These are phyloP conservation scores for Gynochthodes officinalis DNA, from an alignment of 257 asterid genomes.

Conservation along the genomic window DNA sequence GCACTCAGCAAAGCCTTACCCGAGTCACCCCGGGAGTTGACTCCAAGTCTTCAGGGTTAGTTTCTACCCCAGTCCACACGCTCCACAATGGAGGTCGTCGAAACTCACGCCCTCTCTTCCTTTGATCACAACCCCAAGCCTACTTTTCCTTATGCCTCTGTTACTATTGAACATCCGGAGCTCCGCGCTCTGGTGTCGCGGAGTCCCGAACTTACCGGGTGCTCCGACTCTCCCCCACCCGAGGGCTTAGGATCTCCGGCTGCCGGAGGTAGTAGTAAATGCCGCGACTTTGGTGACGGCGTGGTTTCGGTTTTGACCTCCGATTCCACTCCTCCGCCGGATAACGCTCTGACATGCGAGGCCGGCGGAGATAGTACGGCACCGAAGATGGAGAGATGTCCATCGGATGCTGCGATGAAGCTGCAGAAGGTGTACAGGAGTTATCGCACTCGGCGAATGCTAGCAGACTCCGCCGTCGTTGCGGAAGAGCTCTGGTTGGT, in stretches of 20 bases:
- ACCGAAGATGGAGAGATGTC: slow-evolving; percentile 21
- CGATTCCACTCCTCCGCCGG: slow-evolving; percentile 8
- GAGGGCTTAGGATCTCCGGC: slow-evolving; percentile 16
- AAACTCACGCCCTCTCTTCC: slow-evolving; percentile 41
- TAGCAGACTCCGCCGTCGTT: slow-evolving; percentile 95
- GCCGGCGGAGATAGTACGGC: slow-evolving; percentile 25
- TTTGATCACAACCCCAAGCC: slow-evolving; percentile 37
- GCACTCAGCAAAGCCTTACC: background rate
- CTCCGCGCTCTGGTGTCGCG: slow-evolving; percentile 12
- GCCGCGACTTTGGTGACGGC: background rate
- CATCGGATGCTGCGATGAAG: slow-evolving; percentile 63
- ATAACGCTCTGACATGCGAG: slow-evolving; percentile 6
- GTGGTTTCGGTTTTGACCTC: background rate
- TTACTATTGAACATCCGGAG: slow-evolving; percentile 24
- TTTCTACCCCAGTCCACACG: background rate
- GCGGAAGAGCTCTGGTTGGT: slow-evolving; percentile 84
- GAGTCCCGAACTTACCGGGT: slow-evolving; percentile 13
- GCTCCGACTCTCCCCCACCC: slow-evolving; percentile 13
- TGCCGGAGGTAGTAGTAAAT: slow-evolving; percentile 9
- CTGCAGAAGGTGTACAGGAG: slow-evolving; percentile 88
- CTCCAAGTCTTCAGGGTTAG: slow-evolving; percentile 8
- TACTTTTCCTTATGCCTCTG: slow-evolving; percentile 16
- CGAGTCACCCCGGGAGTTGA: slow-evolving; percentile 13
- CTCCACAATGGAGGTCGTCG: slow-evolving; percentile 52
- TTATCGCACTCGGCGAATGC: slow-evolving; percentile 91